Base-by-base conservation (phyloP, 1,284 basidiomycete genomes). In the Ustilago xerochloae region DNA sequence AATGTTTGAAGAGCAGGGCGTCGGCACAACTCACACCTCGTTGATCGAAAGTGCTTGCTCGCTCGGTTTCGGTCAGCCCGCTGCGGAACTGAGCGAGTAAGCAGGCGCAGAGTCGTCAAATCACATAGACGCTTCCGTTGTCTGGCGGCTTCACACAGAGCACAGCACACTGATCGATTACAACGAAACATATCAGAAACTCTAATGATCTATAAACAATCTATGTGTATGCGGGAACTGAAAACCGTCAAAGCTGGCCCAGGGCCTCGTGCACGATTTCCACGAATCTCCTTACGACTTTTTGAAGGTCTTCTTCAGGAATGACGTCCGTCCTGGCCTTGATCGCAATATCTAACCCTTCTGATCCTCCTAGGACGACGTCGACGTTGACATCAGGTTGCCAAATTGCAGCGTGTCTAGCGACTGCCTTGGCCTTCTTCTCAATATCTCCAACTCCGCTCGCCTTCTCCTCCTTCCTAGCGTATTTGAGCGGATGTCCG, bases 301-400 rank as follows among this genome's bases (percentile, higher is more conserved):
- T n/a, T 12, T 26, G 26, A n/a, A 66, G 38, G n/a, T 56, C 28
- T 0, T 13, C 20, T 16, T 36, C 36, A 1, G 22, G 32, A 4
- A 72, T 18, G 0, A 64, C 49, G 1, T 2, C 18, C 1, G 20
- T 43, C 16, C 57, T 59, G 8, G 66, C 62, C 46, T 68, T 69
- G 48, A 74, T 35, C 38, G 62, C 71, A 5, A 74, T 15, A 24
- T 64, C 47, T 8, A 66, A 22, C 1, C 50, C 33, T 1, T 36
- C 41, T 3, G 2, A 15, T 28, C 22, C 38, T 8, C 53, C 38
- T 18, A 74, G 54, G 2, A 64, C 58, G 18, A 66, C 35, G 22
- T 74, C 66, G 2, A 74, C 28, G 24, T 62, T 65, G 33, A 74
- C 62, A 22, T 74, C 66, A 0, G 71, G 65, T 29, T 57, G 59